A percentile compares a stretch with the other conserved stretches of the same genome.
Conservation (phyloP, 306 rosid species). For the Bauhinia variegata region DNA sequence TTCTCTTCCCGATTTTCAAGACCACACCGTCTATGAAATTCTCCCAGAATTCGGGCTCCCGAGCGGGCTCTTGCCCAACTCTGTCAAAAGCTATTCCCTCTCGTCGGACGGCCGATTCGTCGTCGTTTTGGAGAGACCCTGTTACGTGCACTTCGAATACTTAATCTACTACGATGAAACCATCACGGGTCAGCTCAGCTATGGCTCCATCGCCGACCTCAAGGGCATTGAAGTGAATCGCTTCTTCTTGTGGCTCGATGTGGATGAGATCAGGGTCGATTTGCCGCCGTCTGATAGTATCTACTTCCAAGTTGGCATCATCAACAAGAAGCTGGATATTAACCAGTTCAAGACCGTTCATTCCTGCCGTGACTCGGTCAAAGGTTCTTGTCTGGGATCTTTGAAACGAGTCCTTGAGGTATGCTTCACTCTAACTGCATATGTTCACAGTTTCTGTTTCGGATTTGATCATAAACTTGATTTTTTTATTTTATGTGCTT, state of each 20-base stretch:
- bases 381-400: conserved; percentile 40
- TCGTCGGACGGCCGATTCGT: conserved; percentile 67
- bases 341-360: conserved; percentile 73
- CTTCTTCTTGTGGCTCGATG: conserved; percentile 73
- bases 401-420: conserved; percentile 51
- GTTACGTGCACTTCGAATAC: conserved; percentile 81
- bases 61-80: conserved; percentile 67
- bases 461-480: not conserved
- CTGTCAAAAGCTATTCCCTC: conserved; percentile 59
- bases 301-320: conserved; percentile 81
- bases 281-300: conserved; percentile 80
- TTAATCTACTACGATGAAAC: conserved; percentile 66
- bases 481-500: not conserved
- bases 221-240: conserved; percentile 77
- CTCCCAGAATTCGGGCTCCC: conserved; percentile 83
- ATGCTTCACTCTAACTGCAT: not conserved
- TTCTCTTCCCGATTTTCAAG: conserved; percentile 16
- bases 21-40: conserved; percentile 61
- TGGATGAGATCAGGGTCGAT: conserved; percentile 92
- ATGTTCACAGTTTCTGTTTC: not conserved
- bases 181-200: conserved; percentile 69
- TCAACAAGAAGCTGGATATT: conserved; percentile 78
- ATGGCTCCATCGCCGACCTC: conserved; percentile 73
- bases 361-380: conserved; percentile 55
- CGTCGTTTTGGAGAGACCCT: conserved; percentile 58